phyloP scores from a whole-genome alignment of 768 basidiomycete species.

The Hericium coralloides region DNA sequence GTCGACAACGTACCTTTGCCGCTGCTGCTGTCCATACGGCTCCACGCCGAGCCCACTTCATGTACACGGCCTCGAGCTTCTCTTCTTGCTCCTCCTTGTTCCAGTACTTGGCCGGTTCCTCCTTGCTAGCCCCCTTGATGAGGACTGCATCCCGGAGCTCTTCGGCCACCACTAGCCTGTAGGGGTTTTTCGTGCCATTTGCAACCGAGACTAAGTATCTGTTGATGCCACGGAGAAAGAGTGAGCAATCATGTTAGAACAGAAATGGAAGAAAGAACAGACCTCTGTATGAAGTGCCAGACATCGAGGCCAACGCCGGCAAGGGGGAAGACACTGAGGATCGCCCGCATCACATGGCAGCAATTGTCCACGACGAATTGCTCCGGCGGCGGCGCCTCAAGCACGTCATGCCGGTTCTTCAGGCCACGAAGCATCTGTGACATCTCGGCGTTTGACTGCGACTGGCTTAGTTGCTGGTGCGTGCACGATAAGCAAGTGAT shows the following conservation, averaged over 20 bases:
- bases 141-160: background rate
- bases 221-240: background rate
- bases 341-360: slow-evolving; percentile 10
- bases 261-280: background rate
- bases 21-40: slow-evolving; percentile 5
- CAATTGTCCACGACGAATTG: slow-evolving; percentile 16
- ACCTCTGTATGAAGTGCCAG: background rate
- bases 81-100: slow-evolving; percentile 13
- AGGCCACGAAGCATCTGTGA: background rate
- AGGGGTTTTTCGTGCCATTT: background rate
- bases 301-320: background rate
- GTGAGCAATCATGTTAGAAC: background rate
- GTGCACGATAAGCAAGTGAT: background rate
- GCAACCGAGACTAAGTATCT: background rate
- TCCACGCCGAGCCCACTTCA: background rate
- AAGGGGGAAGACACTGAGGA: slow-evolving; percentile 3
- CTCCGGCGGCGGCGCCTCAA: slow-evolving; percentile 5
- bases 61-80: slow-evolving; percentile 5
- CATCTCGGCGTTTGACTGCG: background rate
- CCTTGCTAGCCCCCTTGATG: background rate
- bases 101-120: slow-evolving; percentile 13
- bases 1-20: slow-evolving; percentile 2
- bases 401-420: background rate
- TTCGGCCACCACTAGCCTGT: background rate
- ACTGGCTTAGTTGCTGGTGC: background rate